Conservation (phyloP, 148 eudicot species). For the Drosera capensis region DNA sequence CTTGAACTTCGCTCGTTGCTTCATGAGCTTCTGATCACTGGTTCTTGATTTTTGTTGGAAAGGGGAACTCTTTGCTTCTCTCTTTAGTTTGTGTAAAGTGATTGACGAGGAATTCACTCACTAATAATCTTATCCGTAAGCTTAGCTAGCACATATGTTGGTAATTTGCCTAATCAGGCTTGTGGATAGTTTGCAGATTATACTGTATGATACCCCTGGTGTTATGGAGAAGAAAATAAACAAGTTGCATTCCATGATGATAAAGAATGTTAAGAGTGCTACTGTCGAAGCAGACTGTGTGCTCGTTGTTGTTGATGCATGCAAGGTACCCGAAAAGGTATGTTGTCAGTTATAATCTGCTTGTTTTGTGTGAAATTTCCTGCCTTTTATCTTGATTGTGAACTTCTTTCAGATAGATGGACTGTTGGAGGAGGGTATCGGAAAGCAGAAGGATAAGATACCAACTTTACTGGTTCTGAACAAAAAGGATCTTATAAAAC, state of each 20-base stretch:
- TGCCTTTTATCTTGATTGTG: background rate
- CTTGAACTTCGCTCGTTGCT: too few relatives aligned
- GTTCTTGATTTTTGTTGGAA: too few relatives aligned
- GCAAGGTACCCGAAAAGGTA: slow-evolving; percentile 69
- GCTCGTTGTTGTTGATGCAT: slow-evolving; percentile 83
- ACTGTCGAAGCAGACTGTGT: slow-evolving; percentile 83
- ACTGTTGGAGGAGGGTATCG: slow-evolving; percentile 57
- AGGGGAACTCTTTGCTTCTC: too few relatives aligned
- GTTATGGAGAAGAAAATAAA: slow-evolving; percentile 95
- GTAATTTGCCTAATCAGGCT: slow-evolving; percentile 12
- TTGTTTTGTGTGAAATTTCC: background rate
- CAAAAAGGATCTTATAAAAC: slow-evolving; percentile 91
- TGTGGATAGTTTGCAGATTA: slow-evolving; percentile 49
- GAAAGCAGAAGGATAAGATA: slow-evolving; percentile 36
- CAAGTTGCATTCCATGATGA: slow-evolving; percentile 95
- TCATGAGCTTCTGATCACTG: too few relatives aligned
- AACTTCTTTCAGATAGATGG: slow-evolving; percentile 50
- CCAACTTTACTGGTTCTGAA: slow-evolving; percentile 86
- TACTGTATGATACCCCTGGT: slow-evolving; percentile 95
- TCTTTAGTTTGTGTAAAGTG: too few relatives aligned
- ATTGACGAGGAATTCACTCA: too few relatives aligned
- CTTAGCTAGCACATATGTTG: too few relatives aligned
- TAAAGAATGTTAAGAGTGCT: slow-evolving; percentile 92
- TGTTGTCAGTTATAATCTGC: slow-evolving; percentile 1
- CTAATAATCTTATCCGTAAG: background rate